Conservation (phyloP, 2,329 filamentous ascomycete species). For the Aspergillus sp. region DNA sequence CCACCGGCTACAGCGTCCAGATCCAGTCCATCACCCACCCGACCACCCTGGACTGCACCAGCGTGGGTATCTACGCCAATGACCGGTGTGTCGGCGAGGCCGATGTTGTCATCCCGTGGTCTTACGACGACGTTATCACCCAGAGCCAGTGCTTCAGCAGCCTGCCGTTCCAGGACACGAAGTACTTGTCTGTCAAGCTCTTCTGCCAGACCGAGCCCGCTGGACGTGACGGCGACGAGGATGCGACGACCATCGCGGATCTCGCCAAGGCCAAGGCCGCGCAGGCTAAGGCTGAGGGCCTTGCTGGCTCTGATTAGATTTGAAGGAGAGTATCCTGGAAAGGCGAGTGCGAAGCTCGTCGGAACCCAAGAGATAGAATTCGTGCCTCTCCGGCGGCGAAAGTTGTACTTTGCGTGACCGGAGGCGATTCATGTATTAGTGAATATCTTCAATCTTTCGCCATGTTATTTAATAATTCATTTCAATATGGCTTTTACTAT, state of each 20-base stretch:
- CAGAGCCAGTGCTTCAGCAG: slow-evolving; percentile 10
- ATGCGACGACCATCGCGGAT: neutral
- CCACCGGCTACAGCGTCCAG: slow-evolving; percentile 15
- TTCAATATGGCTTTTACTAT: neutral
- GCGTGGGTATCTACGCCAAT: slow-evolving; percentile 13
- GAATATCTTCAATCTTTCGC: neutral
- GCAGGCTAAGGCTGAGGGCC: neutral
- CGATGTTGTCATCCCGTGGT: slow-evolving; percentile 9
- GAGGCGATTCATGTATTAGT: neutral
- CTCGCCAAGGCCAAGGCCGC: neutral
- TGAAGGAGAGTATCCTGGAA: too few relatives aligned
- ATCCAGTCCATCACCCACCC: slow-evolving; percentile 10
- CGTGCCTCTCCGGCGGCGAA: too few relatives aligned
- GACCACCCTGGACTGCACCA: slow-evolving; percentile 9
- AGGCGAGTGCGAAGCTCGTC: too few relatives aligned
- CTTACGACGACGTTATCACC: neutral
- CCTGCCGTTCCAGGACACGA: slow-evolving; percentile 3
- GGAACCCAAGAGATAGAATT: too few relatives aligned
- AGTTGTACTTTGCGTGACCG: too few relatives aligned
- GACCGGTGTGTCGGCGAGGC: slow-evolving; percentile 13
- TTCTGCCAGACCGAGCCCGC: slow-evolving; percentile 6
- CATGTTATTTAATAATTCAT: neutral
- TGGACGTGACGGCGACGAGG: neutral
- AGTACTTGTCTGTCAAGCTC: slow-evolving; percentile 5
- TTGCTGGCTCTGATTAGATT: too few relatives aligned